These are phyloP conservation scores for Penicillium waksmanii DNA, from an alignment of 495 filamentous ascomycete genomes.

Conservation along the genomic window DNA sequence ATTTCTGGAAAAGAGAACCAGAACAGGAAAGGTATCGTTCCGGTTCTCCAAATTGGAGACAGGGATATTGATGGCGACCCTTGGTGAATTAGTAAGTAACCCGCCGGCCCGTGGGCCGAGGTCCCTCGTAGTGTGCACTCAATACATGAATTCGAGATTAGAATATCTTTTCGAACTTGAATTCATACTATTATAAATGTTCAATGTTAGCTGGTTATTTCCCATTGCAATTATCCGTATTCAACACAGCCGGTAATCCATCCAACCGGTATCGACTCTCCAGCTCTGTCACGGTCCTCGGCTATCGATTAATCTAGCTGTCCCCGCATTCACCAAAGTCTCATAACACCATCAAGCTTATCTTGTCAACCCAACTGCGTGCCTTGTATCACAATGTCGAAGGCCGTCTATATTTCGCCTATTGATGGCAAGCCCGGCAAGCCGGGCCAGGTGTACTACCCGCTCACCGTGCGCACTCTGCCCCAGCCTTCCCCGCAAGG, in stretches of 20 bases:
- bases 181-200: not conserved
- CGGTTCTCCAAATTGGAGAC: constrained; percentile 15
- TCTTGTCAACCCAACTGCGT: not conserved
- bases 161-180: not conserved
- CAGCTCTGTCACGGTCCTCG: constrained; percentile 16
- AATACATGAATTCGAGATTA: not conserved
- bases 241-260: not conserved
- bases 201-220: too few species aligned
- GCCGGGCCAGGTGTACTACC: constrained; percentile 80
- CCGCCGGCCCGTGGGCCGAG: constrained; percentile 14
- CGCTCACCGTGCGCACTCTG: constrained; percentile 62
- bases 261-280: not conserved
- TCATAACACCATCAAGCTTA: constrained; percentile 1
- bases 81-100: constrained; percentile 13
- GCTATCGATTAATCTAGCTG: constrained; percentile 28
- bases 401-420: constrained; percentile 51
- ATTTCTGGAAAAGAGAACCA: not conserved
- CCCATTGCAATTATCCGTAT: not conserved
- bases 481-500: constrained; percentile 64
- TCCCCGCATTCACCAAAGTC: constrained; percentile 24
- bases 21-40: not conserved
- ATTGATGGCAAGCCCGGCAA: constrained; percentile 69
- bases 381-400: constrained; percentile 50
- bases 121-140: not conserved
- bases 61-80: constrained; percentile 2